Base-by-base conservation (phyloP, 73 alveolate genomes). In the Symbiodinium pilosum region DNA sequence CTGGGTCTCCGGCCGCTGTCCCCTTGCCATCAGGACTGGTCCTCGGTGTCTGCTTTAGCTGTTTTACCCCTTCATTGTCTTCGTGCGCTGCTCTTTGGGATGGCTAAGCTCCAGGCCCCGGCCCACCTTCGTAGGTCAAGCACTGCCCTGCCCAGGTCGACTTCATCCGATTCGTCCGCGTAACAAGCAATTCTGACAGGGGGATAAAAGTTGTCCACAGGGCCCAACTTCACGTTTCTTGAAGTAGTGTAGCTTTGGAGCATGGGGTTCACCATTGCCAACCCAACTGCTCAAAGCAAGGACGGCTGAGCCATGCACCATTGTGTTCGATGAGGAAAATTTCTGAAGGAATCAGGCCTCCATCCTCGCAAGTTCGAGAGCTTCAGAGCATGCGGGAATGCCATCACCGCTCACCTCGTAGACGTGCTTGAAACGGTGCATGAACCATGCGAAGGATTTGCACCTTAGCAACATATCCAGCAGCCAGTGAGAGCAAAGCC, bases 401-500 rank as follows among this genome's bases (percentile, higher is more conserved):
- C 69, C 69, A 52, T 12, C 20, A 20, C 28, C 69, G n/a, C n/a
- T 42, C 54, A 56, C 94, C 94, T 87, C 94, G 85, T 87, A 87
- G 84, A 87, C 85, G 42, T 87, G 94, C 64, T 87, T 87, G 85
- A 87, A 87, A 39, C 94, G 94, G 47, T 87, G 54, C 94, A 87
- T 87, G 85, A 87, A 87, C 94, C 94, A 87, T 30, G 94, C 94
- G 64, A 87, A 87, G 68, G 94, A 87, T 34, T 87, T 87, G 85
- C 94, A 87, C 94, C 94, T 87, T 9, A n/a, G n/a, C n/a, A n/a
- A n/a, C n/a, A n/a, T n/a, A n/a, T n/a, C n/a, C n/a, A n/a, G n/a
- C n/a, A n/a, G n/a, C n/a, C n/a, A n/a, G n/a, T n/a, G 47, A 30
- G 26, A 26, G 54, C 32, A 30, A 18, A 26, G 39, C 24, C 41